phyloP scores from a whole-genome alignment of 1,284 basidiomycete genomes.

The Ceratobasidium papillatum region DNA sequence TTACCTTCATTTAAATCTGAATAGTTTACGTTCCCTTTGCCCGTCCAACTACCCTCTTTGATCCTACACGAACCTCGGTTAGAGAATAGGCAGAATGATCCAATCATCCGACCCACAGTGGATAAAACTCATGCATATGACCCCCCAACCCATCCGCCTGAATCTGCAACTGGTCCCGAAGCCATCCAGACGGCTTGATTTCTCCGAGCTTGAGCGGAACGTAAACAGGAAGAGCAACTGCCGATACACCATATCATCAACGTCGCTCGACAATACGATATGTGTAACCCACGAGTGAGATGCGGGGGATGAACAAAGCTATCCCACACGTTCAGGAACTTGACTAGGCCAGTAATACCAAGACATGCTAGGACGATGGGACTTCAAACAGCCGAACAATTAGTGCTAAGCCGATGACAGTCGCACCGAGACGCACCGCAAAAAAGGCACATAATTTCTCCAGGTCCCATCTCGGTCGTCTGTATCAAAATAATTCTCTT shows the following conservation, averaged over 20 bases:
- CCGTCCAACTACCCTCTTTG: constrained; percentile 26
- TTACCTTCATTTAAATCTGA: constrained; percentile 65
- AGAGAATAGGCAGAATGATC: neutral
- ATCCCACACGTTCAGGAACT: neutral
- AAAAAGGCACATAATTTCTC: neutral
- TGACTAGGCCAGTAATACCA: constrained; percentile 1
- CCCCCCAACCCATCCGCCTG: constrained; percentile 25
- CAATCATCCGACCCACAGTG: neutral
- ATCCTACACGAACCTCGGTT: neutral
- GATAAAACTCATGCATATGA: constrained; percentile 31
- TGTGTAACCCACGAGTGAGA: constrained; percentile 6
- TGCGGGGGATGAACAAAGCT: neutral
- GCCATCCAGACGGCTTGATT: constrained; percentile 24
- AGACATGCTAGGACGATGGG: neutral
- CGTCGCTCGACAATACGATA: neutral
- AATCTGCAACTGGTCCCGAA: constrained; percentile 22
- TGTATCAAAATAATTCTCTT: neutral
- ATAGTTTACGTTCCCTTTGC: constrained; percentile 50
- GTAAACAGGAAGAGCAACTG: constrained; percentile 27
- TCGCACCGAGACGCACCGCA: neutral
- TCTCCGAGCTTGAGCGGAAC: constrained; percentile 15
- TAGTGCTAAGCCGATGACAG: neutral
- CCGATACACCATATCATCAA: neutral
- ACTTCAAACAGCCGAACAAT: neutral
- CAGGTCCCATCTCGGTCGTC: neutral